Evolutionary conservation across 2,329 filamentous ascomycete species (phyloP).

Genomic region (Aspergillus latus): DNA sequence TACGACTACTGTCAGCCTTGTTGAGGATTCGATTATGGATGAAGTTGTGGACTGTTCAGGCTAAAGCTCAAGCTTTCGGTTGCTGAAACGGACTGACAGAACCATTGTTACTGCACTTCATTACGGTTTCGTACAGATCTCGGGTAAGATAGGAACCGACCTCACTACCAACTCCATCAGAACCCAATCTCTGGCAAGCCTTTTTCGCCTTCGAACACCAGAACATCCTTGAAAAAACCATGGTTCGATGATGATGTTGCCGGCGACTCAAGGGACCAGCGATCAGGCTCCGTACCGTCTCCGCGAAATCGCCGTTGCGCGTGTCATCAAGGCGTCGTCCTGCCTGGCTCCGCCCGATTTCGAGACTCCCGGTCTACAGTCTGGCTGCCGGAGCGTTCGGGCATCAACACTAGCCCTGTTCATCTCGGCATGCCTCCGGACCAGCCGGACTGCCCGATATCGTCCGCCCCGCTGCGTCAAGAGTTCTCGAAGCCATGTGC

Average conservation of each 20-base stretch:
- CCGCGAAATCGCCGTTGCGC: neutral
- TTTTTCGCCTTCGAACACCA: neutral
- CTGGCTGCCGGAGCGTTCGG: neutral
- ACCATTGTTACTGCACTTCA: slow-evolving; percentile 9
- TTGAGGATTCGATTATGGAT: slow-evolving; percentile 1
- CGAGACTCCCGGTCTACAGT: neutral
- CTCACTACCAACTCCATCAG: neutral
- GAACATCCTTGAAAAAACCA: neutral
- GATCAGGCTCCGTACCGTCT: neutral
- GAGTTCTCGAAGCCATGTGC: neutral
- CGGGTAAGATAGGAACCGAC: slow-evolving; percentile 27
- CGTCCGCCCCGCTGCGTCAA: slow-evolving; percentile 20
- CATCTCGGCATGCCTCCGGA: slow-evolving; percentile 20
- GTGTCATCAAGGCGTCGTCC: neutral
- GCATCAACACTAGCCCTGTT: slow-evolving; percentile 2
- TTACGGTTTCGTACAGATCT: slow-evolving; percentile 19
- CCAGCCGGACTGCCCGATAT: slow-evolving; percentile 22
- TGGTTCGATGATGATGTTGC: neutral
- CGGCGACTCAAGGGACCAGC: neutral
- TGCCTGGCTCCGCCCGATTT: neutral
- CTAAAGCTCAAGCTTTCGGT: neutral
- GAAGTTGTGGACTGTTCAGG: neutral
- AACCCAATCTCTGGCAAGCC: neutral
- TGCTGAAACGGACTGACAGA: slow-evolving; percentile 21
- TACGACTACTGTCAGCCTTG: neutral